Evolutionary conservation across 805 yeast species (phyloP), one percentile per base, ranked within the genome.

Genomic region (Sugiyamaella boreocaroliniensis): DNA sequence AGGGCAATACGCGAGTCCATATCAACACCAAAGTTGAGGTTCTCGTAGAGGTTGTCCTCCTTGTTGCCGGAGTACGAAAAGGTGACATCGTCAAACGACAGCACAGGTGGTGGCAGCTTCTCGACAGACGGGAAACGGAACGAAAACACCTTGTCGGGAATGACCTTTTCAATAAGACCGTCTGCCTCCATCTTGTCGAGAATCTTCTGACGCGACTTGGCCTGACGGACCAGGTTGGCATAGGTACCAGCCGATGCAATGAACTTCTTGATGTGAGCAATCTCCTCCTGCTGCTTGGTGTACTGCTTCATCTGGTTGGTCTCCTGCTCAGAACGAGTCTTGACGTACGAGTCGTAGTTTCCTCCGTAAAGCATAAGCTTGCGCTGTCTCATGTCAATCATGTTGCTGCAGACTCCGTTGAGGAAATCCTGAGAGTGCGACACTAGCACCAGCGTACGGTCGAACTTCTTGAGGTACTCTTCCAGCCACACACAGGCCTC

Each of bases 401-500:
- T 93, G 76, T 90, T 92, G 61, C 93, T 76, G 79, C 99, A 93
- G 52, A 93, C 99, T 75, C 98, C 97, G 75, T 93, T 93, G 66
- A 93, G 78, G 95, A 93, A 93, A 86, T 93, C 99, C 78, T 89
- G 96, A 46, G 99, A 93, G 77, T 93, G 99, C 34, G 98, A 92
- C 57, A 90, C 97, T 58, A 93, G 77, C 46, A 93, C 90, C 72
- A 93, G 80, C 58, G 89, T 90, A 70, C 95, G 83, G 74, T 93
- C 97, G 71, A 86, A 93, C 71, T 89, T 79, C 78, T 89, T 92
- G 68, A 93, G 80, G 75, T 93, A 93, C 76, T 90, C 98, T 78
- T 93, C 99, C 72, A 93, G 80, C 99, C 99, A 93, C 68, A 93
- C 99, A 84, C 98, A 92, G 55, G 99, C 99, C 74, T 90, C 97